Conservation (phyloP, 2,329 filamentous ascomycete genomes). For the Phyllosticta citrichinensis region DNA sequence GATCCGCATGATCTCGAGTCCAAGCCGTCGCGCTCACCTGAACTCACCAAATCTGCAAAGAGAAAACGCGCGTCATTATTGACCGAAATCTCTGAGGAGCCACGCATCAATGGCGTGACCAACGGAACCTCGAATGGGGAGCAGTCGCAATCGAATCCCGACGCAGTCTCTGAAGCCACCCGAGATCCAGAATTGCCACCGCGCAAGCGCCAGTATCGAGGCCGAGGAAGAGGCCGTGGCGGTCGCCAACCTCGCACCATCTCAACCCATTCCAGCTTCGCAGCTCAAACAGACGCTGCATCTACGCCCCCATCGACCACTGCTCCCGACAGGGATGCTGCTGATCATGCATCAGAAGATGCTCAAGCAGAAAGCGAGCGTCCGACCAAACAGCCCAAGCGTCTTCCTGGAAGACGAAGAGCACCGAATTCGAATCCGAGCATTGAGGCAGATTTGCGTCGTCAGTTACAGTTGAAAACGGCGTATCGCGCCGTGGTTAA, state of each 20-base stretch:
- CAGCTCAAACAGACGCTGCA: conserved; percentile 3
- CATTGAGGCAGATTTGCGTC: conserved; percentile 39
- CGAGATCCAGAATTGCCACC: conserved; percentile 3
- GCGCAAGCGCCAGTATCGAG: conserved; percentile 4
- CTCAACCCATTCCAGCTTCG: conserved; percentile 6
- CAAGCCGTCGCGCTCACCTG: background rate
- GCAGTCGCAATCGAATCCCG: background rate
- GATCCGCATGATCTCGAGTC: conserved; percentile 7
- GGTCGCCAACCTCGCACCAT: conserved; percentile 1
- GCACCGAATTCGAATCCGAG: conserved; percentile 37
- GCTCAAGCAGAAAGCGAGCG: conserved; percentile 21
- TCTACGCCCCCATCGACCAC: conserved; percentile 22
- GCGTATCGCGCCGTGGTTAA: conserved; percentile 53
- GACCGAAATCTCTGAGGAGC: background rate
- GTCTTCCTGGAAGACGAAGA: conserved; percentile 34
- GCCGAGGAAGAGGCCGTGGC: conserved; percentile 7
- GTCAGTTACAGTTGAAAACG: conserved; percentile 57
- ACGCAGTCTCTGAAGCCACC: background rate
- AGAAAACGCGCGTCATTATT: conserved; percentile 3
- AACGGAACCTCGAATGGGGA: background rate
- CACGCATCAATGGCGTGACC: conserved; percentile 1
- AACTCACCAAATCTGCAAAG: conserved; percentile 8
- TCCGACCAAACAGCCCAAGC: conserved; percentile 25
- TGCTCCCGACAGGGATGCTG: conserved; percentile 25
- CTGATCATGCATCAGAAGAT: conserved; percentile 4